Evolutionary conservation across 2,329 filamentous ascomycete genomes (phyloP).

Genomic region (Verticillium nubilum): DNA sequence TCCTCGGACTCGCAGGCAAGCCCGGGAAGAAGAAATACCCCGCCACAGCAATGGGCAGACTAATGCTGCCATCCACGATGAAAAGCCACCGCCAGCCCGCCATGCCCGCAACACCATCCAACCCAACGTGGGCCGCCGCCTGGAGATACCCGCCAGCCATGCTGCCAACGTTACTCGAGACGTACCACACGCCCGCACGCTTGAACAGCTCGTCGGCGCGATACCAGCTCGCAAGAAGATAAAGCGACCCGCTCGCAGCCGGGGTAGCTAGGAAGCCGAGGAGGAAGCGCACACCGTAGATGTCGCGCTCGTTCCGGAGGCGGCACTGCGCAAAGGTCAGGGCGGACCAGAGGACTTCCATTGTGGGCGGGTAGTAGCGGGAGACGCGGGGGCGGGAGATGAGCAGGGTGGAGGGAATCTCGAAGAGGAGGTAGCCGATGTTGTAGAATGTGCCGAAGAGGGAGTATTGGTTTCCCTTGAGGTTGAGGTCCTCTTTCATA

Average conservation of each 20-base stretch:
- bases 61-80: conserved; percentile 47
- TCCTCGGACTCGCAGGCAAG: conserved; percentile 26
- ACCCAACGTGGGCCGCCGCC: conserved; percentile 41
- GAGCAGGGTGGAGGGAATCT: conserved; percentile 13
- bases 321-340: conserved; percentile 11
- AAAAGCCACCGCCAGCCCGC: conserved; percentile 44
- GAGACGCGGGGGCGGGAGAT: conserved; percentile 10
- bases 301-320: conserved; percentile 13
- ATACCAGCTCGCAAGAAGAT: conserved; percentile 24
- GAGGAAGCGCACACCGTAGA: conserved; percentile 21
- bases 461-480: conserved; percentile 16
- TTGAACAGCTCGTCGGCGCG: conserved; percentile 31
- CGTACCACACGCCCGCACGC: conserved; percentile 40
- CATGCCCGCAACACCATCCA: conserved; percentile 38
- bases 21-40: conserved; percentile 38
- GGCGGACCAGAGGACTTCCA: conserved; percentile 11
- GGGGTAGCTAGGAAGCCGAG: conserved; percentile 18
- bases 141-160: conserved; percentile 47
- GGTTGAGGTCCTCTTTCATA: conserved; percentile 27
- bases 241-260: conserved; percentile 12
- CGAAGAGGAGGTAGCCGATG: conserved; percentile 12
- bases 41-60: conserved; percentile 40
- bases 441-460: conserved; percentile 9
- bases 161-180: conserved; percentile 37
- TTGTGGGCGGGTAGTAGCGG: conserved; percentile 11